Evolutionary conservation across 345 rosid species (phyloP), one percentile per base, ranked within the genome.

Genomic region (Hibiscus trionum): DNA sequence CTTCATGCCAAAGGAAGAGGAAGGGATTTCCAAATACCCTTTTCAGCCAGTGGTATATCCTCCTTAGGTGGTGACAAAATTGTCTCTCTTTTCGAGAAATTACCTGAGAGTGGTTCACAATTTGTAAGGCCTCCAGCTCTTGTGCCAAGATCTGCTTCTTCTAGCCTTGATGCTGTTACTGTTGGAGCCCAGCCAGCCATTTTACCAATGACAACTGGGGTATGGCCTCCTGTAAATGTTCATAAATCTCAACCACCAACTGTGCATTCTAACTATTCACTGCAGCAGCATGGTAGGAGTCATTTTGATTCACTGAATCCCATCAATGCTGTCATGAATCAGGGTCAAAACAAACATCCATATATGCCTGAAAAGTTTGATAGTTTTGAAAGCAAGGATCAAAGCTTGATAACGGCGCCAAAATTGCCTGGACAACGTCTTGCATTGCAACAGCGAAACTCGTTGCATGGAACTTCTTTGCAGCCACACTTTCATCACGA

Each of bases 161-260:
- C 93, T 53, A 75, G 76, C 77, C 66, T 80, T 1, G 90, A 83
- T 58, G 75, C 81, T 59, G 69, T 60, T 72, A 72, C 77, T 60
- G 75, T 76, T 65, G 88, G 77, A 57, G 59, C 81, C 47, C 72
- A 77, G 55, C 73, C 80, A 6, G 63, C 75, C 73, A 56, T 47
- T 75, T 61, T 73, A 33, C 74, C 83, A 9, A 62, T 80, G 31
- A 77, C 86, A 60, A 21, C 79, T 17, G 84, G 86, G 52, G 52
- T 70, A 58, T 84, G 96, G 96, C 86, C 89, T 75, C 80, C 82
- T n/a, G 66, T 80, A 61, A 83, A 86, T 83, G 79, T 49, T 72
- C 86, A 79, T 73, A 88, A 82, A 75, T 81, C 97, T 77, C 82
- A 84, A 66, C 88, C 80, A 53, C 81, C 76, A 17, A 78, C 84